Percentiles rank a stretch among this genome's conserved stretches.
These are phyloP conservation scores for Isatis tinctoria DNA, from an alignment of 345 rosid genomes.

Conservation along the genomic window DNA sequence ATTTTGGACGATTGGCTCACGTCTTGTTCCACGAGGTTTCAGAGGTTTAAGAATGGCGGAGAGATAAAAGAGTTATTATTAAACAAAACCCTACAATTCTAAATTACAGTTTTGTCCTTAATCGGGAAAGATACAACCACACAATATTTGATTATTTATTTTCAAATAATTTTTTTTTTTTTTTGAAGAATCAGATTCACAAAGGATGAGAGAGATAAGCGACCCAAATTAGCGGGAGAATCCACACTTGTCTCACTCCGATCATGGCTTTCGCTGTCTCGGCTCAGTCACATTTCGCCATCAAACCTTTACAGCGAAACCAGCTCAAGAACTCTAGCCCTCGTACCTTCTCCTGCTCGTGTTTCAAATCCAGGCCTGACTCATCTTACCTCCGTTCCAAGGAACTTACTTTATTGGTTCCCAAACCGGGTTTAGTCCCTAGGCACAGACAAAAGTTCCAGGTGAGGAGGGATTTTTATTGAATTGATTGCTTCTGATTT, in stretches of 20 bases:
- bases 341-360: conserved; percentile 12
- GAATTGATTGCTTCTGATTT: not conserved
- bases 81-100: not conserved
- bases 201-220: conserved; percentile 2
- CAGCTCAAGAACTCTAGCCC: conserved; percentile 4
- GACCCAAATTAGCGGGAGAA: conserved; percentile 27
- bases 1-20: not conserved
- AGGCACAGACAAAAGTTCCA: conserved; percentile 25
- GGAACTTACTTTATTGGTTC: conserved; percentile 22
- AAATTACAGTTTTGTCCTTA: conserved; percentile 12
- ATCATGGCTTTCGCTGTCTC: conserved; percentile 36
- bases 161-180: not conserved
- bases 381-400: conserved; percentile 28
- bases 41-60: conserved; percentile 14
- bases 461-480: conserved; percentile 26
- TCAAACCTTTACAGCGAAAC: not conserved
- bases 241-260: conserved; percentile 6
- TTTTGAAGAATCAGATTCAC: not conserved
- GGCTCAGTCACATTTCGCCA: conserved; percentile 23
- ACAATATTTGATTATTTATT: not conserved
- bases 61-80: too few species aligned
- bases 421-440: conserved; percentile 22
- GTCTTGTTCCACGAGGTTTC: not conserved
- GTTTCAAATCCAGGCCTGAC: conserved; percentile 15
- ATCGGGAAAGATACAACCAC: conserved; percentile 9